Evolutionary conservation across 78 protist species (phyloP).

Genomic region (Reticulomyxa filosa): DNA sequence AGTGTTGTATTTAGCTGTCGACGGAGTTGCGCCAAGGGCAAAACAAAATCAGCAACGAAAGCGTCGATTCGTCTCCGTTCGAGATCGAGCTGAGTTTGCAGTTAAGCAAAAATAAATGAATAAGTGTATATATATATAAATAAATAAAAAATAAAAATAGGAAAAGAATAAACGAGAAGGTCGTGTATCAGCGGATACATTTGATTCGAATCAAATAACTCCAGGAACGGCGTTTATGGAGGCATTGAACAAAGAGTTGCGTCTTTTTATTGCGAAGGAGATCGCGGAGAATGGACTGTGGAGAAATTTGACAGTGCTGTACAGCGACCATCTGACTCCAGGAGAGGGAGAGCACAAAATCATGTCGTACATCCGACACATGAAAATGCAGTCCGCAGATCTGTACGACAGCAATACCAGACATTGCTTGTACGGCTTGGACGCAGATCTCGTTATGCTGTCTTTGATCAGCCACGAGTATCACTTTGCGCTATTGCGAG

Average conservation of each 20-base stretch:
- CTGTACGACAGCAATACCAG: slow-evolving; percentile 57
- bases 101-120: no score
- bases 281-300: slow-evolving; percentile 24
- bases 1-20: no score
- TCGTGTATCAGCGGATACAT: no score
- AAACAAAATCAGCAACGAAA: slow-evolving; percentile 87
- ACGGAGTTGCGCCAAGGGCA: slow-evolving; percentile 87
- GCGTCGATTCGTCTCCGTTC: slow-evolving; percentile 62
- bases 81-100: no score
- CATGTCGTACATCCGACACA: slow-evolving; percentile 89
- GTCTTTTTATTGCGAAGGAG: not conserved
- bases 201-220: slow-evolving; percentile 88
- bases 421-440: slow-evolving; percentile 60
- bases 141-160: no score
- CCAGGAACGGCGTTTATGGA: slow-evolving; percentile 95
- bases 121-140: no score
- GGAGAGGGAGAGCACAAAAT: slow-evolving; percentile 99
- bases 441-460: slow-evolving; percentile 97
- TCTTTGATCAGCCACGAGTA: slow-evolving; percentile 94
- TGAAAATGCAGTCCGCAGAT: no score
- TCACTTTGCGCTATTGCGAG: slow-evolving; percentile 72
- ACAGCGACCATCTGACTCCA: slow-evolving; percentile 63
- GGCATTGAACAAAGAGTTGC: no score
- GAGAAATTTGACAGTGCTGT: slow-evolving; percentile 40
- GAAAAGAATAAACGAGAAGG: no score